These are phyloP conservation scores for Nymphaea thermarum DNA, from an alignment of 164 flowering plant genomes.

Conservation along the genomic window DNA sequence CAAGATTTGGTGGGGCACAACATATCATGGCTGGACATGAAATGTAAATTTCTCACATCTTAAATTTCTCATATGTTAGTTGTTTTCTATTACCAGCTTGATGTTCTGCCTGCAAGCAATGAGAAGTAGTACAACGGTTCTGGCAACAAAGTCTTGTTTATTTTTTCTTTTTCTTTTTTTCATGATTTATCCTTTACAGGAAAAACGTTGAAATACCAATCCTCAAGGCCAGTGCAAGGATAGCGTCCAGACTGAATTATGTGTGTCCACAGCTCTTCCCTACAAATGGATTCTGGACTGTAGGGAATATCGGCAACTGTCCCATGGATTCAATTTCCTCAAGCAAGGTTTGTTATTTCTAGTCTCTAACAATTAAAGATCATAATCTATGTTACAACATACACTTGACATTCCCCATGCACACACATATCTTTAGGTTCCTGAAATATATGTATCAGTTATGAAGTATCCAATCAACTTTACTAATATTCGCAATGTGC, in stretches of 20 bases:
- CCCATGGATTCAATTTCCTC: slow-evolving; percentile 14
- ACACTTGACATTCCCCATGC: no score
- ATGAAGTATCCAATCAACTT: no score
- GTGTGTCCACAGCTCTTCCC: slow-evolving; percentile 92
- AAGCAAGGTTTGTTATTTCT: slow-evolving; percentile 40
- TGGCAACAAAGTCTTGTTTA: no score
- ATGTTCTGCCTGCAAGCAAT: no score
- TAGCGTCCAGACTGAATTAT: slow-evolving; percentile 74
- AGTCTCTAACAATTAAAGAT: neutral
- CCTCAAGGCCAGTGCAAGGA: slow-evolving; percentile 72
- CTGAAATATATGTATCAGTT: no score
- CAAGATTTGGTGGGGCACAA: slow-evolving; percentile 67
- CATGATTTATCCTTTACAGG: slow-evolving; percentile 23
- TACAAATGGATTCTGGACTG: slow-evolving; percentile 68
- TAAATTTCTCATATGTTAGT: neutral
- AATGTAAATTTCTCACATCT: slow-evolving; percentile 25
- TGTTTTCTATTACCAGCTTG: neutral
- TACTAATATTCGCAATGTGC: no score
- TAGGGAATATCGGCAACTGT: slow-evolving; percentile 13
- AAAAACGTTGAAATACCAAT: slow-evolving; percentile 78
- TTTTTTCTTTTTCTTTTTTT: no score
- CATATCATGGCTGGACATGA: slow-evolving; percentile 96
- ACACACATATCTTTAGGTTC: no score
- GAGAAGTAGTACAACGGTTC: no score
- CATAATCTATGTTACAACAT: neutral